Evolutionary conservation across 208 protist genomes (phyloP).

Genomic region (Wallacemonas sp.): DNA sequence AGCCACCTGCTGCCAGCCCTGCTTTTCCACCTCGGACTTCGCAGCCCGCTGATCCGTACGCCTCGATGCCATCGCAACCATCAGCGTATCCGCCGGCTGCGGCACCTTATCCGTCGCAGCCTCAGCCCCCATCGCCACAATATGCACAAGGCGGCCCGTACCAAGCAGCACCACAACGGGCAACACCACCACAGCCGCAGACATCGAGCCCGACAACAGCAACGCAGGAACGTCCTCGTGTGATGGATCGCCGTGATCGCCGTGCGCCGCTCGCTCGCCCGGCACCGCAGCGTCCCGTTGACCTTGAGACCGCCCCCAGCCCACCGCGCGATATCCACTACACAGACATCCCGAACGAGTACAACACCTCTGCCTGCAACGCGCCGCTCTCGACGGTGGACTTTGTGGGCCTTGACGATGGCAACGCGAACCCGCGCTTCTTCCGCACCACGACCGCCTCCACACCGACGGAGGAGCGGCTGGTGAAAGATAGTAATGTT

Average conservation of each 20-base stretch:
- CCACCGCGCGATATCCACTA: constrained; percentile 52
- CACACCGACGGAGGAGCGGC: constrained; percentile 48
- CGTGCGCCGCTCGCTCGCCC: constrained; percentile 33
- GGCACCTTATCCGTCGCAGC: background rate
- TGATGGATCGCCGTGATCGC: constrained; percentile 1
- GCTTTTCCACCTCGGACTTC: background rate
- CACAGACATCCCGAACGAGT: constrained; percentile 37
- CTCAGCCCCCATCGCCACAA: background rate
- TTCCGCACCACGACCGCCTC: constrained; percentile 76
- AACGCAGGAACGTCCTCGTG: background rate
- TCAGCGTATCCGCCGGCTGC: too few relatives aligned
- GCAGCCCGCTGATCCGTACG: constrained; percentile 1
- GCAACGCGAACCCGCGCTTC: constrained; percentile 89
- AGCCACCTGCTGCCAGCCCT: background rate
- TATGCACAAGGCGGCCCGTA: too few relatives aligned
- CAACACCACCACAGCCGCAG: background rate
- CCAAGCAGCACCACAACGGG: background rate
- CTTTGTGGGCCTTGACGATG: constrained; percentile 87
- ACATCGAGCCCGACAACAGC: background rate
- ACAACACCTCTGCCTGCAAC: constrained; percentile 44
- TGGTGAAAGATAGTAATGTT: constrained; percentile 73
- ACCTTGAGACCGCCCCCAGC: constrained; percentile 55
- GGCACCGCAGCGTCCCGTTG: constrained; percentile 42
- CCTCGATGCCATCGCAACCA: background rate
- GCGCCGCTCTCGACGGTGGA: constrained; percentile 68